Conservation (phyloP, 1,284 basidiomycete species). For the Malassezia cuniculi region DNA sequence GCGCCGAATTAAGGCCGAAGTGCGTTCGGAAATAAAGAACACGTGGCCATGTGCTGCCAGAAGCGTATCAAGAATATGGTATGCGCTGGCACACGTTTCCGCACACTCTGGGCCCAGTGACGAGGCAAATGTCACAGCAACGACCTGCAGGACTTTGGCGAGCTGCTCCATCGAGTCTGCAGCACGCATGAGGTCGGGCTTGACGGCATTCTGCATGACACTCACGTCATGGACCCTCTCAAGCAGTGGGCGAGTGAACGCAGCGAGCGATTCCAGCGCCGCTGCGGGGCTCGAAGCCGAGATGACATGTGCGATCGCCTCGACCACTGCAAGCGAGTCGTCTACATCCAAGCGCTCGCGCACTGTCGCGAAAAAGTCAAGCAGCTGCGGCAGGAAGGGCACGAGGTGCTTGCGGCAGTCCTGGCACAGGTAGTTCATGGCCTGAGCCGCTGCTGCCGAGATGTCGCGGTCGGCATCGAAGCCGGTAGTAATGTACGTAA, state of each 20-base stretch:
- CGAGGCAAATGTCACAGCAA: constrained; percentile 12
- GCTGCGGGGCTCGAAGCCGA: constrained; percentile 70
- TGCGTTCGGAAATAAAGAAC: constrained; percentile 68
- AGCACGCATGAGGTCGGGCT: constrained; percentile 56
- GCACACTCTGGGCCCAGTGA: constrained; percentile 63
- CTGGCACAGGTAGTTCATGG: constrained; percentile 89
- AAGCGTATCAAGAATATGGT: constrained; percentile 69
- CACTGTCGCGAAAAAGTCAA: constrained; percentile 69
- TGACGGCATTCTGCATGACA: constrained; percentile 43
- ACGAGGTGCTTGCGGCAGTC: constrained; percentile 82
- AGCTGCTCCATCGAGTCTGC: constrained; percentile 52
- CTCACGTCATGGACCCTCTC: constrained; percentile 47
- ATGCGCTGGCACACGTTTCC: constrained; percentile 65
- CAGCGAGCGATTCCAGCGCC: constrained; percentile 61
- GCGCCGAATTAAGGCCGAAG: constrained; percentile 73
- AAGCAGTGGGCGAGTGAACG: constrained; percentile 58
- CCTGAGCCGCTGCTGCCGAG: constrained; percentile 83
- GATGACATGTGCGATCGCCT: constrained; percentile 88
- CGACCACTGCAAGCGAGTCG: constrained; percentile 79
- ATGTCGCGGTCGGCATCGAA: constrained; percentile 59
- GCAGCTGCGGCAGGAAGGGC: constrained; percentile 78
- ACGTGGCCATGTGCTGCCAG: constrained; percentile 66
- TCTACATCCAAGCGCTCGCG: constrained; percentile 68
- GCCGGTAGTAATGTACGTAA: constrained; percentile 82
- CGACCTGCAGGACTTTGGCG: constrained; percentile 28